phyloP scores from a whole-genome alignment of 1,139 yeast genomes.

The Ogataea hybrid region DNA sequence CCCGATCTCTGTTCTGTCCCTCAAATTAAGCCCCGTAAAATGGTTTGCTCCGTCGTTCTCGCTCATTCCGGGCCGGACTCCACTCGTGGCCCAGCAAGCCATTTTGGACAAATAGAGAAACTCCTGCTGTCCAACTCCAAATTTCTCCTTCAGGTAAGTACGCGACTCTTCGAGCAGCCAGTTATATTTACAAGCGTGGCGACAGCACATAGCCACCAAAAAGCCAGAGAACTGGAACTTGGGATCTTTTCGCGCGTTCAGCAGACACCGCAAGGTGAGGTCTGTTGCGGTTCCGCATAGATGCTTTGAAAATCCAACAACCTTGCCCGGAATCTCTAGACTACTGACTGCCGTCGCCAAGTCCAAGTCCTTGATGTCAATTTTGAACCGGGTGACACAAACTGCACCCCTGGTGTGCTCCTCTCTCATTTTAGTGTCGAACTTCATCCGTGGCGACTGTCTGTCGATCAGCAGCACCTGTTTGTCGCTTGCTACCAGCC shows the following conservation, averaged over 20 bases:
- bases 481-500: constrained; percentile 26
- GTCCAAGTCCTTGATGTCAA: constrained; percentile 76
- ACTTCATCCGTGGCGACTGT: constrained; percentile 73
- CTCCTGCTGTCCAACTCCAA: constrained; percentile 34
- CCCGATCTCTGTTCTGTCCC: constrained; percentile 59
- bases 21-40: constrained; percentile 40
- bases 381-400: constrained; percentile 51
- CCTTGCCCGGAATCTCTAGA: constrained; percentile 24
- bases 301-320: constrained; percentile 77
- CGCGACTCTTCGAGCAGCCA: constrained; percentile 52
- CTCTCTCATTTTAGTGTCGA: constrained; percentile 63
- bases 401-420: constrained; percentile 42
- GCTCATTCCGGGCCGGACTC: constrained; percentile 42
- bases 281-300: constrained; percentile 95
- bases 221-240: constrained; percentile 43
- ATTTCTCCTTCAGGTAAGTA: constrained; percentile 31
- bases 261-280: constrained; percentile 66
- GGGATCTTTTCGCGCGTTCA: constrained; percentile 33
- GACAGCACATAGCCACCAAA: constrained; percentile 90
- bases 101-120: constrained; percentile 59
- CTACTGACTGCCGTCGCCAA: constrained; percentile 46
- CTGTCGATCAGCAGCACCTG: constrained; percentile 68
- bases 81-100: constrained; percentile 89
- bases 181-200: constrained; percentile 71
- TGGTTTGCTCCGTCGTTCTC: constrained; percentile 40